Conservation (phyloP, 2,329 filamentous ascomycete genomes). For the Trichoderma sp. region DNA sequence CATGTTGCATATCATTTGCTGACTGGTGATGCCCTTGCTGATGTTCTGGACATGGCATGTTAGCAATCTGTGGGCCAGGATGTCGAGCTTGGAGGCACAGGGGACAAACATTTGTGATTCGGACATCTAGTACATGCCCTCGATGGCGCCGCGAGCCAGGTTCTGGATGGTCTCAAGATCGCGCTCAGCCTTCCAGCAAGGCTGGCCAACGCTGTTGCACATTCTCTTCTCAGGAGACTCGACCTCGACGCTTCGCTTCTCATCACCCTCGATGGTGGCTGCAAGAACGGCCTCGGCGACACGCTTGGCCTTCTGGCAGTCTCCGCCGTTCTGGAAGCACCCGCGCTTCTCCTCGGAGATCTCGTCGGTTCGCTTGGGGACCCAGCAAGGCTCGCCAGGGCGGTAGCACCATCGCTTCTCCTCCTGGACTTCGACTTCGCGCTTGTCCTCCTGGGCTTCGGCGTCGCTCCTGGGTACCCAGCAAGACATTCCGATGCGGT, state of each 20-base stretch:
- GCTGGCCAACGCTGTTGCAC: constrained; percentile 31
- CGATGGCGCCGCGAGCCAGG: constrained; percentile 13
- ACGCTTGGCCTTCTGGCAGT: constrained; percentile 41
- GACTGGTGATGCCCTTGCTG: background rate
- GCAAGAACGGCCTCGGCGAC: constrained; percentile 38
- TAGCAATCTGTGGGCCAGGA: background rate
- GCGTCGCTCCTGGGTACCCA: constrained; percentile 21
- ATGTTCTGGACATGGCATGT: background rate
- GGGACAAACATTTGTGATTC: background rate
- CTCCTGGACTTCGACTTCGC: constrained; percentile 31
- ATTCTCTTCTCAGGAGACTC: constrained; percentile 17
- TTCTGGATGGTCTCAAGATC: constrained; percentile 13
- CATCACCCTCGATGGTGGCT: constrained; percentile 31
- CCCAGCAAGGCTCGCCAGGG: constrained; percentile 34
- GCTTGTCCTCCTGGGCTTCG: constrained; percentile 12
- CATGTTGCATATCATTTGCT: background rate
- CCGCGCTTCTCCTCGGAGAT: constrained; percentile 18
- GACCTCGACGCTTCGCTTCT: constrained; percentile 29
- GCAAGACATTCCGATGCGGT: constrained; percentile 33
- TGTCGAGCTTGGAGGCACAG: no score
- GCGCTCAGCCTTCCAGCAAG: constrained; percentile 39
- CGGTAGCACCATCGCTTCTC: constrained; percentile 27
- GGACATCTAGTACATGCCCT: constrained; percentile 8
- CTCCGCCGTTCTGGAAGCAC: constrained; percentile 31
- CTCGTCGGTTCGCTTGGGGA: constrained; percentile 35